A percentile compares a stretch with the other conserved stretches of the same genome.
These are phyloP conservation scores for Colletotrichum sp. DNA, from an alignment of 2,329 filamentous ascomycete genomes.

Conservation along the genomic window DNA sequence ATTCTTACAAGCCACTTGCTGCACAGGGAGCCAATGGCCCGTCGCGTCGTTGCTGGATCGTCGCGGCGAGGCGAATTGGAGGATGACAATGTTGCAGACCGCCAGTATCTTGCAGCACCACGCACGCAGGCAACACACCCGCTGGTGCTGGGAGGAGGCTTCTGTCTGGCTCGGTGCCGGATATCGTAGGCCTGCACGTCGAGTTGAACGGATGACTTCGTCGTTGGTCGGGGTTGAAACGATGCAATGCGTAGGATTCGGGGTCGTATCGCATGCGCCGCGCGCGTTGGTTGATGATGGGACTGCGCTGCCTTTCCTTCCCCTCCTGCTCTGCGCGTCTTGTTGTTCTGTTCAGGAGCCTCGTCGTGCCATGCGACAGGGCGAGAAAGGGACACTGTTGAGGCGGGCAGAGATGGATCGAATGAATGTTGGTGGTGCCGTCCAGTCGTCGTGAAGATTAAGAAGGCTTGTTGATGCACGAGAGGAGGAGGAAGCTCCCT, in stretches of 20 bases:
- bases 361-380: not conserved
- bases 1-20: constrained; percentile 17
- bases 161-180: not conserved
- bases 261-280: not conserved
- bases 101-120: constrained; percentile 16
- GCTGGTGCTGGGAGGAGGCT: not conserved
- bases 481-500: not conserved
- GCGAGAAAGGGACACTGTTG: not conserved
- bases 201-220: not conserved
- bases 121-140: not conserved
- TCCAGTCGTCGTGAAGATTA: not conserved
- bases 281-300: not conserved
- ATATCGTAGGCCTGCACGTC: not conserved
- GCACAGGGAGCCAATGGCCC: constrained; percentile 12
- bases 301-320: not conserved
- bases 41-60: constrained; percentile 9
- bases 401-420: not conserved
- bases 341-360: not conserved
- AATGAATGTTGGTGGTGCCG: not conserved
- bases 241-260: not conserved
- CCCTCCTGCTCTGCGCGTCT: not conserved
- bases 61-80: constrained; percentile 4
- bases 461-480: not conserved
- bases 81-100: constrained; percentile 18
- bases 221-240: not conserved